Evolutionary conservation across 164 flowering plant species (phyloP).

Genomic region (Berberis vulgaris): DNA sequence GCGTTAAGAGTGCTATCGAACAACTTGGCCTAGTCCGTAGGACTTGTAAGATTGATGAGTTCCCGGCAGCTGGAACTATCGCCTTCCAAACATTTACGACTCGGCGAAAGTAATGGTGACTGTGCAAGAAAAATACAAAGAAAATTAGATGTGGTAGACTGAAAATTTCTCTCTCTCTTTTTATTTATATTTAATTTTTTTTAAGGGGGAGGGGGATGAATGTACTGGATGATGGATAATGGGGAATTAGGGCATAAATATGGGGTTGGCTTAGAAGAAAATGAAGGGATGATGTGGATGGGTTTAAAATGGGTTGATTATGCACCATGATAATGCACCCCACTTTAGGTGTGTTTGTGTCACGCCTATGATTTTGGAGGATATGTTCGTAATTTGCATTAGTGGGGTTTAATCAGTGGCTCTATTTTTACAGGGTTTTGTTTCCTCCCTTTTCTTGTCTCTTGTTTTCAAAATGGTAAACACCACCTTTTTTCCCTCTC

Average conservation of each 20-base stretch:
- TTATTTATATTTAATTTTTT: not conserved
- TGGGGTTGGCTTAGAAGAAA: not conserved
- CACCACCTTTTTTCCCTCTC: not conserved
- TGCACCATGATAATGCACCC: constrained; percentile 50
- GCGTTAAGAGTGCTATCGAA: constrained; percentile 37
- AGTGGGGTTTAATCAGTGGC: constrained; percentile 2
- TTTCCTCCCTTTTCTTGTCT: constrained; percentile 26
- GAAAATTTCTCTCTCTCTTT: not conserved
- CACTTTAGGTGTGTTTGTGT: constrained; percentile 32
- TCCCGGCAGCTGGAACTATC: constrained; percentile 56
- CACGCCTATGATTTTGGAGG: constrained; percentile 40
- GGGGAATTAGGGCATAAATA: constrained; percentile 8
- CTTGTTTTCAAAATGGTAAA: not conserved
- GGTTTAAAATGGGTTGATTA: too few relatives aligned
- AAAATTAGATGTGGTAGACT: not conserved
- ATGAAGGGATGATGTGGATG: too few relatives aligned
- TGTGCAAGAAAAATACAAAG: not conserved
- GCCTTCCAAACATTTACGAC: constrained; percentile 64
- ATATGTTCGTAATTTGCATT: not conserved
- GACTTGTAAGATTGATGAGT: constrained; percentile 45
- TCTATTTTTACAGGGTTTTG: constrained; percentile 19
- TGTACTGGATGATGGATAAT: not conserved
- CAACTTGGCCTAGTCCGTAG: constrained; percentile 47
- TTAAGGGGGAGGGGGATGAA: constrained; percentile 1
- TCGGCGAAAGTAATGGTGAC: constrained; percentile 32